Conservation (phyloP, 257 asterid genomes). For the Cruciata laevipes region DNA sequence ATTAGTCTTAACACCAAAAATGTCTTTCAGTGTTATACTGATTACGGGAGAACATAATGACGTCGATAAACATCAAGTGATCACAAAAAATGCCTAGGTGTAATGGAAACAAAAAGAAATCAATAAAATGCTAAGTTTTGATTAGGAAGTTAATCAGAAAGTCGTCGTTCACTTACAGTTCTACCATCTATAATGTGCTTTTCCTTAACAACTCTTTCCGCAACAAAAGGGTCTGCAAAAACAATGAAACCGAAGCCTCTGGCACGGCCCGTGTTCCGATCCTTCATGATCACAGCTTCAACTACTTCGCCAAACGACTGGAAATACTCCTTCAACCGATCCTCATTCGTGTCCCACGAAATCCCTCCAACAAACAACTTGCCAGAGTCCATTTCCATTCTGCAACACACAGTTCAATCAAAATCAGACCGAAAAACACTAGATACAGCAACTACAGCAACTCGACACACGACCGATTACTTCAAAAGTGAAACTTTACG, state of each 20-base stretch:
- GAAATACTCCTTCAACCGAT: constrained; percentile 72
- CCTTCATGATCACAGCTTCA: constrained; percentile 88
- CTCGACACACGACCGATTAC: constrained; percentile 13
- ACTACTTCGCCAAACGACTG: constrained; percentile 69
- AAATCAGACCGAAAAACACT: constrained; percentile 11
- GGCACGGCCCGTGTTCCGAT: constrained; percentile 90
- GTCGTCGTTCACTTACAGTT: constrained; percentile 52
- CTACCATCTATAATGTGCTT: constrained; percentile 79
- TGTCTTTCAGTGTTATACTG: neutral
- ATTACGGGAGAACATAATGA: neutral
- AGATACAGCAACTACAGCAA: neutral
- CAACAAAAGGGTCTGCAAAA: constrained; percentile 72
- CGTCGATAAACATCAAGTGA: neutral
- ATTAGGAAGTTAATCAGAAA: constrained; percentile 7
- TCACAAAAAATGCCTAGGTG: neutral
- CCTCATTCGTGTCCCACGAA: constrained; percentile 95
- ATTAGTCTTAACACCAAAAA: neutral
- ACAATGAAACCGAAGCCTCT: constrained; percentile 94
- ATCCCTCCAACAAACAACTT: constrained; percentile 90
- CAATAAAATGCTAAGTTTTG: constrained; percentile 4
- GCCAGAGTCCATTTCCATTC: constrained; percentile 83
- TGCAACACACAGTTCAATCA: constrained; percentile 21
- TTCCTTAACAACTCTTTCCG: constrained; percentile 78
- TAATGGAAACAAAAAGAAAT: neutral
- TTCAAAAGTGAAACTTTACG: constrained; percentile 12